Evolutionary conservation across 805 yeast species (phyloP), one percentile per base, ranked within the genome.

Genomic region (Candida maltosa): DNA sequence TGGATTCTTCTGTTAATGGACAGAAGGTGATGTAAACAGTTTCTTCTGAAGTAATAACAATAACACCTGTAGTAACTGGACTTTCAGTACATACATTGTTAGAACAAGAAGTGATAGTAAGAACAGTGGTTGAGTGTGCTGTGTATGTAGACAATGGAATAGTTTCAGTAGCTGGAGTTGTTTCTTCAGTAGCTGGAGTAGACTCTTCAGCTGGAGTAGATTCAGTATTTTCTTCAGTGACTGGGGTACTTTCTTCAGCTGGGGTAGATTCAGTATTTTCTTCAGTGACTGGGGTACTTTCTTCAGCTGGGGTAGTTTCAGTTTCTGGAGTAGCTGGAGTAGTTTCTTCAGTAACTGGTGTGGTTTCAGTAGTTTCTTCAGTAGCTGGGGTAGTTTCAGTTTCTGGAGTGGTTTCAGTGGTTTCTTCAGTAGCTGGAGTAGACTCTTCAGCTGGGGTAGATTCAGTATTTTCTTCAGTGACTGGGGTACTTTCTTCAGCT

Each of bases 321-420:
- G 31, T 26, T 30, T 28, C 12, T 9, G 41, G 14, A 11, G 16
- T 16, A 15, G 21, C 20, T 7, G 34, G 11, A 25, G 37, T 29
- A 7, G 28, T 10, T n/a, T 17, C n/a, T n/a, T n/a, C n/a, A n/a
- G n/a, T 22, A 28, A 14, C 28, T 22, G 49, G 48, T 51, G 32
- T 68, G 60, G 33, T 4, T 34, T 48, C 37, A 21, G 41, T 44
- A 22, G 56, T 49, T 11, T 44, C 42, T 34, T 40, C 68, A 61
- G 51, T 52, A 52, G 27, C 69, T 62, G 40, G 70, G 60, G 57
- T 61, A 73, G 16, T n/a, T n/a, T n/a, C n/a, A n/a, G n/a, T n/a
- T n/a, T n/a, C n/a, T n/a, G n/a, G n/a, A n/a, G n/a, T n/a, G n/a
- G n/a, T n/a, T n/a, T n/a, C n/a, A n/a, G n/a, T n/a, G n/a, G n/a